Base-by-base conservation (phyloP, 2,329 filamentous ascomycete species). In the Cercospora sp. region DNA sequence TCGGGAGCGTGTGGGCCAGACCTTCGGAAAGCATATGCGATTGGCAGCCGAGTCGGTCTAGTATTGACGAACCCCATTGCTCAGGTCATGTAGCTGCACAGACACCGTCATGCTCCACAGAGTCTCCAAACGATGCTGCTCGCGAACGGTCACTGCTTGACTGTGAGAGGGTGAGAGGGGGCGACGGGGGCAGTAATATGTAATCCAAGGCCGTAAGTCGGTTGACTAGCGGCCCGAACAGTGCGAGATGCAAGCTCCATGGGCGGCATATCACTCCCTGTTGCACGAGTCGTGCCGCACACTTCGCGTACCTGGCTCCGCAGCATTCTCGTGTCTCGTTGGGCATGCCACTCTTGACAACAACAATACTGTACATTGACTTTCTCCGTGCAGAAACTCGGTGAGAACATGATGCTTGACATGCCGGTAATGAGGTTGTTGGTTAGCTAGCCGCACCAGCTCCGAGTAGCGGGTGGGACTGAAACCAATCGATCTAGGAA, bases 1-100 rank as follows among this genome's bases (percentile, higher is more conserved):
- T 31, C 33, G 48, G 28, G 23, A 31, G 42, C 31, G 51, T 57
- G 62, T 64, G 62, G 62, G 51, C 30, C 62, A 64, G 48, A 16
- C 13, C 20, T 5, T 57, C 20, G 45, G 51, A 5, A 58, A 13
- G 20, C 53, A 28, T 18, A n/a, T 42, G 62, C 51, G 53, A 30
- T 30, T 28, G 23, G 31, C 18, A 53, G 31, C 28, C 13, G 48
- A 40, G 18, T 42, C 51, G 60, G 20, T 10, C 30, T 63, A 42
- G 36, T 42, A 1, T 20, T 48, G 36, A 16, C 60, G 18, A 51
- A 33, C 30, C 53, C 26, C 26, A 28, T 28, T 20, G 58, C 36
- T 28, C 60, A 40, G 42, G 13, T 51, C 12, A 16, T 16, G 6
- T 18, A 20, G 60, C 60, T 58, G 53, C 53, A 58, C 3, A 26